A percentile compares a stretch with the other conserved stretches of the same genome.
Evolutionary conservation across 1,284 basidiomycete genomes (phyloP).

Genomic region (Grifola frondosa): DNA sequence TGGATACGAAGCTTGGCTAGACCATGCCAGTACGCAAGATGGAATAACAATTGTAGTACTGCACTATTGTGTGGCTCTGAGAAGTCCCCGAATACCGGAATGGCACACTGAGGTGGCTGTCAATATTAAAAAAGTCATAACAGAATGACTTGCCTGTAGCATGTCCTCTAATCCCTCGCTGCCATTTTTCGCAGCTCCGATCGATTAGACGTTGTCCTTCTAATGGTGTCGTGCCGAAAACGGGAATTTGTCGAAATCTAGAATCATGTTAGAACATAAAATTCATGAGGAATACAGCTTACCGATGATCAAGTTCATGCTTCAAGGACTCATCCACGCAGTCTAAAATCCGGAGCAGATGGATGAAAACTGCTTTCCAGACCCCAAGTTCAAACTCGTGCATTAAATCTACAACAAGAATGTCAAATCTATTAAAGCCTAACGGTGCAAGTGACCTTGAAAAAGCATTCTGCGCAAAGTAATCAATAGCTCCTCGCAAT

Average conservation of each 20-base stretch:
- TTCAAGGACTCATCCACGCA: conserved; percentile 3
- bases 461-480: conserved; percentile 6
- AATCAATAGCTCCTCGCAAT: too few relatives aligned
- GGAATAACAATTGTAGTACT: conserved; percentile 25
- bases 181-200: conserved; percentile 30
- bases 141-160: conserved; percentile 23
- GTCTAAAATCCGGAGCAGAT: conserved; percentile 35
- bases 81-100: conserved; percentile 30
- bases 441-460: conserved; percentile 6
- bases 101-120: conserved; percentile 30
- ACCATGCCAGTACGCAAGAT: conserved; percentile 26
- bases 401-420: conserved; percentile 34
- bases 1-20: conserved; percentile 33
- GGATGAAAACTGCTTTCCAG: conserved; percentile 35
- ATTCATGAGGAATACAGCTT: too few relatives aligned
- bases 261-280: too few relatives aligned
- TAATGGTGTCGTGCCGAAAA: conserved; percentile 23
- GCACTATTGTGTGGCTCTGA: conserved; percentile 20
- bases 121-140: too few relatives aligned
- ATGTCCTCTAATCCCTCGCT: conserved; percentile 29
- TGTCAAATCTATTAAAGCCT: conserved; percentile 24
- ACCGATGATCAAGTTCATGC: conserved; percentile 18
- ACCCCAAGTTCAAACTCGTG: conserved; percentile 39
- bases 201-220: conserved; percentile 21
- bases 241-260: conserved; percentile 23